These are phyloP conservation scores for Mercurialis annua DNA, from an alignment of 345 rosid genomes.

Conservation along the genomic window DNA sequence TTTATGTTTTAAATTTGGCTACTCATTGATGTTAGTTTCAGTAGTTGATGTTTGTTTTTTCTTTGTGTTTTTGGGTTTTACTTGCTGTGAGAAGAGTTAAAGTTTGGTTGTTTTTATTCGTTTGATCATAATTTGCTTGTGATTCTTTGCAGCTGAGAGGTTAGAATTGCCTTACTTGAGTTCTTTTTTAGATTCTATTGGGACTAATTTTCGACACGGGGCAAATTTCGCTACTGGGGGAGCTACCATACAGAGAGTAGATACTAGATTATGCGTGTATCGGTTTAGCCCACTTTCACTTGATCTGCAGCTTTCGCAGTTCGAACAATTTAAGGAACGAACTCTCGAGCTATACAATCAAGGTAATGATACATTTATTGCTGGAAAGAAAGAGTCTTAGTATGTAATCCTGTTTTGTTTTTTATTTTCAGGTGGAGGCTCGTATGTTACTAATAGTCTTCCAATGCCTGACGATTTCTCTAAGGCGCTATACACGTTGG, in stretches of 20 bases:
- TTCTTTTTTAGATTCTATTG: slow-evolving; percentile 24
- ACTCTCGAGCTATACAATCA: slow-evolving; percentile 18
- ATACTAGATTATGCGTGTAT: slow-evolving; percentile 3
- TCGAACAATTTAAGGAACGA: slow-evolving; percentile 30
- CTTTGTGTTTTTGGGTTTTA: no score
- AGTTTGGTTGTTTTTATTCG: not conserved
- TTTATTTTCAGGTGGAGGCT: slow-evolving; percentile 14
- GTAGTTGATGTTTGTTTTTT: no score
- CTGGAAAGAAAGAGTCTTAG: no score
- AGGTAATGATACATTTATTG: slow-evolving; percentile 16
- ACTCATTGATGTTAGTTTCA: no score
- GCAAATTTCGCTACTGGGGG: slow-evolving; percentile 28
- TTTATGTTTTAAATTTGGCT: no score
- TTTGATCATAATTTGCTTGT: no score
- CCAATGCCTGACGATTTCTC: slow-evolving; percentile 32
- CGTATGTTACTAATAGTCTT: not conserved
- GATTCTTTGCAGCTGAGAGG: slow-evolving; percentile 21
- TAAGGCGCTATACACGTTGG: slow-evolving; percentile 26
- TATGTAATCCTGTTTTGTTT: slow-evolving; percentile 1
- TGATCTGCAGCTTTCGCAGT: slow-evolving; percentile 24
- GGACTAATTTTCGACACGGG: slow-evolving; percentile 23
- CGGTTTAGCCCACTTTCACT: slow-evolving; percentile 23
- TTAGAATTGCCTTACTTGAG: slow-evolving; percentile 23
- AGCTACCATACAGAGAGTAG: slow-evolving; percentile 18
- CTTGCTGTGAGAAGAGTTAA: no score